These are phyloP conservation scores for Alloteropsis angusta DNA, from an alignment of 202 grass and related monocot genomes.

Conservation along the genomic window DNA sequence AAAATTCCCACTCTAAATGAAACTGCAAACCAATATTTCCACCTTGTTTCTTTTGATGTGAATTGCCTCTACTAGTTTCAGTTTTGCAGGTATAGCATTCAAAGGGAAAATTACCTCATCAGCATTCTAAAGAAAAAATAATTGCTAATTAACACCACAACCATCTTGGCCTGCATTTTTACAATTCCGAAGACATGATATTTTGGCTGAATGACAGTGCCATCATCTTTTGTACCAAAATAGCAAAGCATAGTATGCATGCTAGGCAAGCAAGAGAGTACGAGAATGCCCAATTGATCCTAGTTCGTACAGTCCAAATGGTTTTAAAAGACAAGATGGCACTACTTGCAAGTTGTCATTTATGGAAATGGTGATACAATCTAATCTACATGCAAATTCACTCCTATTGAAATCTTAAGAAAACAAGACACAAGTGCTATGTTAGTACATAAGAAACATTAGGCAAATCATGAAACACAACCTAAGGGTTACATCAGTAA, in stretches of 20 bases:
- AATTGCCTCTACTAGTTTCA: neutral
- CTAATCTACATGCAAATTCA: neutral
- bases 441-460: neutral
- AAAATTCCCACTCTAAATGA: neutral
- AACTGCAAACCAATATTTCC: neutral
- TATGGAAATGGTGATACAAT: too few species aligned
- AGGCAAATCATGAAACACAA: neutral
- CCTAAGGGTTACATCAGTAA: too few species aligned
- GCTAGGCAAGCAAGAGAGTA: neutral
- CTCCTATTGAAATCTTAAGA: neutral
- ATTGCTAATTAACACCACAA: neutral
- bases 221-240: neutral
- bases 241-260: neutral
- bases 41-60: neutral
- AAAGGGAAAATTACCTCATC: neutral
- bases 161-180: neutral
- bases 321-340: neutral
- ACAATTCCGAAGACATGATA: neutral
- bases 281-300: neutral
- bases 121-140: neutral
- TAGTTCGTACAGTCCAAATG: neutral
- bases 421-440: neutral
- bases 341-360: neutral
- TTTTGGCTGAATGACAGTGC: neutral
- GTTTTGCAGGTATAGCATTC: neutral